Evolutionary conservation across 2,329 filamentous ascomycete species (phyloP), one percentile per base, ranked within the genome.

Genomic region (Acarospora socialis): DNA sequence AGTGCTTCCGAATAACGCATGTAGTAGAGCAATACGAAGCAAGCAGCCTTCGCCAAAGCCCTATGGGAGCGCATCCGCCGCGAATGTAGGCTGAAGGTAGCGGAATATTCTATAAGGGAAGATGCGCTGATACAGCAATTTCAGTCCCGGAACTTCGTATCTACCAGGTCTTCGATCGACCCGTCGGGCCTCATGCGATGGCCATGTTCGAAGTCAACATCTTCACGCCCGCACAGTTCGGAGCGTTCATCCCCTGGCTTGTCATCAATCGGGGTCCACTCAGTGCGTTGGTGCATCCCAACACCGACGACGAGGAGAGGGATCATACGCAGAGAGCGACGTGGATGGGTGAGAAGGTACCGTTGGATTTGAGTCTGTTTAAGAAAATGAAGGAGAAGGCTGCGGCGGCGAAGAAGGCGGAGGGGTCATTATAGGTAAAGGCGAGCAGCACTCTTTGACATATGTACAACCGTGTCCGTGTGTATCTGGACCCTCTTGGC

Each of bases 141-240:
- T 10, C 38, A 84, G 80, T 92, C 48, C 83, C 84, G 6, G 84
- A 93, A 51, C 63, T 92, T 12, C 70, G 83, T 33, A 77, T 92
- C 45, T 92, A 93, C 52, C 63, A 55, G 9, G 61, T 92, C 42
- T 92, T 73, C 69, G 77, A 90, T 42, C 56, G 60, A 9, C 82
- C 84, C 0, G 55, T 93, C 17, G 86, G 84, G 0, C 84, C 84
- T 1, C 84, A 93, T 52, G 76, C 79, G 0, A 55, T 83, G 1
- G 79, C 75, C 32, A 93, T 92, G 83, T 93, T 93, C 46, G 86
- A 94, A 56, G 82, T 93, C 27, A 92, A 92, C 44, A 27, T 93
- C 13, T 82, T 87, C 52, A 83, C 77, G 0, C 86, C 84, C 0
- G 75, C 73, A 3, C 81, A 93, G 52, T 93, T 93, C 48, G 84